phyloP scores from a whole-genome alignment of 73 alveolate species.

The Stentor roeselii region DNA sequence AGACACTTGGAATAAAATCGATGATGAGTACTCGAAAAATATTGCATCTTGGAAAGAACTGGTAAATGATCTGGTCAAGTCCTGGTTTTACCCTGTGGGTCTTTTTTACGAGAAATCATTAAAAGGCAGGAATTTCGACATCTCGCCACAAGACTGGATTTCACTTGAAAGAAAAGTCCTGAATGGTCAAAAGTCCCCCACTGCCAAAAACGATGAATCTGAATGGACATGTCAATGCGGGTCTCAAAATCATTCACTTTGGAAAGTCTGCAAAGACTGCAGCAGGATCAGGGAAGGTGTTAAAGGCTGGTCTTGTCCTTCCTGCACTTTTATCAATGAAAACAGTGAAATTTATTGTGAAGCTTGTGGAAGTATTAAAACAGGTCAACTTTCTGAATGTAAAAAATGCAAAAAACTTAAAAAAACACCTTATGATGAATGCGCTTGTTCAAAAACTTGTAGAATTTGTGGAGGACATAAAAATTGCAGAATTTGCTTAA shows the following conservation, averaged over 20 bases:
- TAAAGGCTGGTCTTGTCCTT: neutral
- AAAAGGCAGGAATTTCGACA: neutral
- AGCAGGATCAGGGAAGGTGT: neutral
- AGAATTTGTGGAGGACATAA: neutral
- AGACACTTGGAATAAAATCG: neutral
- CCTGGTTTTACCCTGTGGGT: constrained; percentile 7
- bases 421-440: no score
- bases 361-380: neutral
- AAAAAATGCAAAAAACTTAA: neutral
- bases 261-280: neutral
- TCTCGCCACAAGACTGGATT: neutral
- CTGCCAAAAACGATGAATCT: neutral
- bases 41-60: neutral
- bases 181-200: neutral
- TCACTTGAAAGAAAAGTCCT: neutral
- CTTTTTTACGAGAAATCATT: neutral
- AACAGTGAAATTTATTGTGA: neutral
- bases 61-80: neutral
- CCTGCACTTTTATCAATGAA: constrained; percentile 22
- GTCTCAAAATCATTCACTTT: neutral
- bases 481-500: neutral
- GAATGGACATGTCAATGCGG: constrained; percentile 13
- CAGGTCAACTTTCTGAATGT: neutral
- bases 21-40: neutral
- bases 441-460: neutral